These are phyloP conservation scores for Alternaria panax DNA, from an alignment of 2,329 filamentous ascomycete genomes.

Conservation along the genomic window DNA sequence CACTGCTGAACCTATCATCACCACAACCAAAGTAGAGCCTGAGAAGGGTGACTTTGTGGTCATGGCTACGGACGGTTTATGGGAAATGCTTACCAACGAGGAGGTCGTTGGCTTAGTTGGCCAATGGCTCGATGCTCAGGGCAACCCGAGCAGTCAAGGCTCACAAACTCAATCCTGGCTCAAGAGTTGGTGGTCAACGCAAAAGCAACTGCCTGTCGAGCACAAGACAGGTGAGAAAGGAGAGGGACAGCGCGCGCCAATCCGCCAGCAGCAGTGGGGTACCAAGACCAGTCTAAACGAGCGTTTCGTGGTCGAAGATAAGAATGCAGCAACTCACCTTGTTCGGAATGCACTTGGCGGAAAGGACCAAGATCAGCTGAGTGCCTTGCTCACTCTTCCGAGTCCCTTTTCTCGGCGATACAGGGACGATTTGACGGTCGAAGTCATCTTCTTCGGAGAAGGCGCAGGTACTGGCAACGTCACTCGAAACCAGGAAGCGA, in stretches of 20 bases:
- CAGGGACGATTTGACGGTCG: constrained; percentile 93
- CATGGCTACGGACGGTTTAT: constrained; percentile 93
- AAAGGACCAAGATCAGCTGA: constrained; percentile 91
- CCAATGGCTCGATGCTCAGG: constrained; percentile 90
- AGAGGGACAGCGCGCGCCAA: constrained; percentile 83
- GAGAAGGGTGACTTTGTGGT: constrained; percentile 93
- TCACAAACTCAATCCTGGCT: constrained; percentile 67
- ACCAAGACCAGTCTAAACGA: constrained; percentile 75
- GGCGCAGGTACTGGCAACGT: constrained; percentile 78
- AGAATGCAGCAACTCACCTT: constrained; percentile 94
- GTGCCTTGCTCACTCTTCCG: constrained; percentile 87
- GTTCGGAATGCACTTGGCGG: constrained; percentile 94
- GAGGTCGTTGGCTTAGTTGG: constrained; percentile 96
- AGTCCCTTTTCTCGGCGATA: constrained; percentile 92
- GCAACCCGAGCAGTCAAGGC: constrained; percentile 46
- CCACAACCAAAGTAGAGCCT: constrained; percentile 89
- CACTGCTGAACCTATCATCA: constrained; percentile 93
- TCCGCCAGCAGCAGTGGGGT: constrained; percentile 91
- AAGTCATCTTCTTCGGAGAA: constrained; percentile 98
- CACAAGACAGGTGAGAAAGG: constrained; percentile 58
- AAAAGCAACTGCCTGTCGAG: constrained; percentile 77
- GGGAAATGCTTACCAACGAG: constrained; percentile 99
- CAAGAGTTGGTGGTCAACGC: constrained; percentile 70
- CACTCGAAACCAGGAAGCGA: constrained; percentile 85
- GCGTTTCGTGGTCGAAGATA: constrained; percentile 92